Percentiles rank a stretch among this genome's conserved stretches.
Conservation (phyloP, 108 stramenopile genomes). For the Pseudonitzschia pungens region DNA sequence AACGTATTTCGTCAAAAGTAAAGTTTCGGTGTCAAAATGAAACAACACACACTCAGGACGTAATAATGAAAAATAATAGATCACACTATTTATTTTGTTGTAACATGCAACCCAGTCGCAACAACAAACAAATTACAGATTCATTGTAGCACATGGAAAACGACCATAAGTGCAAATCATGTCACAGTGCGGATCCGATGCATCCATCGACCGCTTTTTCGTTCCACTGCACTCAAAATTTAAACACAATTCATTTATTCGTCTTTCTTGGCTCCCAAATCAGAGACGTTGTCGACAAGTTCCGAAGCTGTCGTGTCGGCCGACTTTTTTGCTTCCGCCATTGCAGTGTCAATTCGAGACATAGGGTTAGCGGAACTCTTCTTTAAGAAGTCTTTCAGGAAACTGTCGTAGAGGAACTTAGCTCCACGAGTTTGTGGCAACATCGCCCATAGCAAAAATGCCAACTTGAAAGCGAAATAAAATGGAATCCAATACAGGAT, state of each 20-base stretch:
- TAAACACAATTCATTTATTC: constrained; percentile 5
- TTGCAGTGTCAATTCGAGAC: constrained; percentile 76
- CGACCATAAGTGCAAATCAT: not conserved
- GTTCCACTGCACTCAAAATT: not conserved
- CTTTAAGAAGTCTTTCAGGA: constrained; percentile 87
- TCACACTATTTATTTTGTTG: not conserved
- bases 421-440: constrained; percentile 88
- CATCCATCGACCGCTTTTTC: not conserved
- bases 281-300: constrained; percentile 20
- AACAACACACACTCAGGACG: not conserved
- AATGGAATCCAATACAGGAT: constrained; percentile 94
- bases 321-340: constrained; percentile 69
- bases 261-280: constrained; percentile 17
- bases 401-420: constrained; percentile 85
- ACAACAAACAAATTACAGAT: not conserved
- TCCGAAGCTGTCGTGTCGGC: constrained; percentile 31
- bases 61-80: not conserved
- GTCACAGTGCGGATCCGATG: not conserved
- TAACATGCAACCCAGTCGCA: not conserved
- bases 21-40: no score
- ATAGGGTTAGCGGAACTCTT: constrained; percentile 45
- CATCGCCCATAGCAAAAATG: constrained; percentile 93
- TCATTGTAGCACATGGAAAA: not conserved
- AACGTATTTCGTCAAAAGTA: no score
- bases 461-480: constrained; percentile 93